phyloP scores from a whole-genome alignment of 73 alveolate genomes.

The Paramecium tetraurelia region DNA sequence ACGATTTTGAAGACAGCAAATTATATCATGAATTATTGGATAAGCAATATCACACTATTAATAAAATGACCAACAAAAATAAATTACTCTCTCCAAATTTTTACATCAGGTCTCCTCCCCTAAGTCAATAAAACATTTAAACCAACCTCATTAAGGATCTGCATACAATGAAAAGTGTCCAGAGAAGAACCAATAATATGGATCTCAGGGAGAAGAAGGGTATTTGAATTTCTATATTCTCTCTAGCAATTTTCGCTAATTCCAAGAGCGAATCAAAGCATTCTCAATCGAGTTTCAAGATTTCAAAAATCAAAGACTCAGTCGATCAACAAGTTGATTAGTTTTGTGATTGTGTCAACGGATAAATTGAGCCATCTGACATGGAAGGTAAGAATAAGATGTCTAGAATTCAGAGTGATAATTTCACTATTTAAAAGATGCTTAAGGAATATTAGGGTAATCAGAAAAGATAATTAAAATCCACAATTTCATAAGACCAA shows the following conservation, averaged over 20 bases:
- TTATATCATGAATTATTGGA: background rate
- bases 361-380: background rate
- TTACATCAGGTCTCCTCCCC: background rate
- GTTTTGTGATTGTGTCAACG: background rate
- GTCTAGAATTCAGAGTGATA: constrained; percentile 17
- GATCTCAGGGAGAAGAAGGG: constrained; percentile 7
- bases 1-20: background rate
- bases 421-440: constrained; percentile 13
- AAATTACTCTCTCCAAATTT: background rate
- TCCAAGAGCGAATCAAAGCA: constrained; percentile 30
- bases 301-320: background rate
- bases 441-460: constrained; percentile 1
- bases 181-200: background rate
- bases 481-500: background rate
- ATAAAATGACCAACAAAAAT: background rate
- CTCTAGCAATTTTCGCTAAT: background rate
- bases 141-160: background rate
- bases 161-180: background rate
- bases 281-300: constrained; percentile 4
- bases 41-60: background rate
- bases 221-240: background rate
- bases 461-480: background rate
- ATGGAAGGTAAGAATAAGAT: constrained; percentile 10
- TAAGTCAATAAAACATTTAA: background rate
- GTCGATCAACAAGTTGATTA: background rate